Conservation (phyloP, 148 eudicot genomes). For the Cornus controversa region DNA sequence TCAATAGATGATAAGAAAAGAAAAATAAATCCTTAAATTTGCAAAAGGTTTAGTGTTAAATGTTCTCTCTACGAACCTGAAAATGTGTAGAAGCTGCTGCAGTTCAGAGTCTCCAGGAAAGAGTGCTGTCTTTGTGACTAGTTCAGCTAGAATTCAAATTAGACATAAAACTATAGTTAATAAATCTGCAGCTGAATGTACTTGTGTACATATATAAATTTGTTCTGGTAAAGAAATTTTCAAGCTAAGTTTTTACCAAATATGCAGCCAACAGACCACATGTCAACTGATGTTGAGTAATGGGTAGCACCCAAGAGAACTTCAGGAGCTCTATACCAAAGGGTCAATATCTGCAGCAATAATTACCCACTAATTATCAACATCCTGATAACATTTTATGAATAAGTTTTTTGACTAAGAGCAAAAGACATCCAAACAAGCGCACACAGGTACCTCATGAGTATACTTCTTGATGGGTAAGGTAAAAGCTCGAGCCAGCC, state of each 20-base stretch:
- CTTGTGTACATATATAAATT: no score
- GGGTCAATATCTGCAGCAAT: conserved; percentile 70
- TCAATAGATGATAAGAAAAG: background rate
- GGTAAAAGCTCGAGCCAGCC: conserved; percentile 82
- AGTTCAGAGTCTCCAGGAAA: conserved; percentile 85
- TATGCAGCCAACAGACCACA: conserved; percentile 99
- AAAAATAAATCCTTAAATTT: background rate
- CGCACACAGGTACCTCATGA: conserved; percentile 63
- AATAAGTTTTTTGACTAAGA: no score
- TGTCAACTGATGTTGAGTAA: conserved; percentile 93
- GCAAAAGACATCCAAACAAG: background rate
- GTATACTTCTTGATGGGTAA: conserved; percentile 93
- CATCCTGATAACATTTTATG: background rate
- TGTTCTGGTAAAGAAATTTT: background rate
- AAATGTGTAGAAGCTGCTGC: conserved; percentile 98
- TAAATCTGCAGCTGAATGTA: background rate
- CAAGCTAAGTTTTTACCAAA: conserved; percentile 51
- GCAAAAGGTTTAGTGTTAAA: background rate
- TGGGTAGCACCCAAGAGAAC: conserved; percentile 89
- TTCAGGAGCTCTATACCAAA: conserved; percentile 98
- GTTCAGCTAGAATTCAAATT: conserved; percentile 53
- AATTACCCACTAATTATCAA: background rate
- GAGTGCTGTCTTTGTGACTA: conserved; percentile 75
- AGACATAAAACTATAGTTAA: background rate
- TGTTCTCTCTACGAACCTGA: conserved; percentile 46